Conservation (phyloP, 352 stramenopile genomes). For the Globisporangium abappressorium region DNA sequence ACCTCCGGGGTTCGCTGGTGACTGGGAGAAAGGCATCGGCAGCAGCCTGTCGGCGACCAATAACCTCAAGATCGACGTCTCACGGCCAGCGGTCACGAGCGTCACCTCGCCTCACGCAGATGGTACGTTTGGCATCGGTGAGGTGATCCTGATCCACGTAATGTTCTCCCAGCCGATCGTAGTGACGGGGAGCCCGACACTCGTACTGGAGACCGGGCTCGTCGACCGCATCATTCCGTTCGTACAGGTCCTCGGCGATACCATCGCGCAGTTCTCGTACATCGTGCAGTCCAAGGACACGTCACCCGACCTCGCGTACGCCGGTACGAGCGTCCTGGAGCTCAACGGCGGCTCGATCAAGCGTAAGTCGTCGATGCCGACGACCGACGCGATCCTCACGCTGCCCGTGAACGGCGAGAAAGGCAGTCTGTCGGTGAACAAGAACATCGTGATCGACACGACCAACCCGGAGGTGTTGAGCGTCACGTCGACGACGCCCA, state of each 20-base stretch:
- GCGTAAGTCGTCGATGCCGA: constrained; percentile 42
- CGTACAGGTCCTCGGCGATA: constrained; percentile 27
- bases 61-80: constrained; percentile 53
- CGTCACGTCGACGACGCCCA: constrained; percentile 28
- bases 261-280: constrained; percentile 67
- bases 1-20: constrained; percentile 37
- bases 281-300: constrained; percentile 70
- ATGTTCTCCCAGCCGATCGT: constrained; percentile 68
- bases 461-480: constrained; percentile 40
- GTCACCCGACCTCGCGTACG: constrained; percentile 64
- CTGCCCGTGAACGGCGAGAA: constrained; percentile 49
- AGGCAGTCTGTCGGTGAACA: constrained; percentile 64
- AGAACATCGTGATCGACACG: constrained; percentile 76
- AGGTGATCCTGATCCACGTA: constrained; percentile 69
- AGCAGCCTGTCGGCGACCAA: constrained; percentile 56
- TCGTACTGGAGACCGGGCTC: constrained; percentile 63
- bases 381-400: constrained; percentile 44
- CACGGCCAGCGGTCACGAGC: constrained; percentile 34
- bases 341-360: constrained; percentile 62
- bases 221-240: constrained; percentile 65
- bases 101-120: constrained; percentile 61
- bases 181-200: constrained; percentile 46
- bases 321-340: constrained; percentile 38
- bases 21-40: constrained; percentile 60
- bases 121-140: constrained; percentile 69